Percentiles rank a stretch among this genome's conserved stretches.
phyloP scores from a whole-genome alignment of 495 filamentous ascomycete species.

The Talaromyces adpressus region DNA sequence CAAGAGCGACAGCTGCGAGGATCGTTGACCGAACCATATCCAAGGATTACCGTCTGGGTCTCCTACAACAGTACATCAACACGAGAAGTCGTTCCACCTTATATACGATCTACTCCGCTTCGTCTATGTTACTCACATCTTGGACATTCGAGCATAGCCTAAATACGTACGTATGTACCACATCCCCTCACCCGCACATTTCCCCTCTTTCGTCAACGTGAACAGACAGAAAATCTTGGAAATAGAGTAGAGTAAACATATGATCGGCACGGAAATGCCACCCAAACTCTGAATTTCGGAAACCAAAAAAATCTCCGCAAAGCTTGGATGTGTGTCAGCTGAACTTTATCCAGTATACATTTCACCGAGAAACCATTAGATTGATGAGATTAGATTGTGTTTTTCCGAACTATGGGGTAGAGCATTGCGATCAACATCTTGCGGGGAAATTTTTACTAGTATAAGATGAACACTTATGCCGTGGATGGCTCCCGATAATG shows the following conservation, averaged over 20 bases:
- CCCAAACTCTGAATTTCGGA: neutral
- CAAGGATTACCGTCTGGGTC: too few species aligned
- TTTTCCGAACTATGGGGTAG: neutral
- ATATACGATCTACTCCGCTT: neutral
- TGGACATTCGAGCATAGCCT: neutral
- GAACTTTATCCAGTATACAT: neutral
- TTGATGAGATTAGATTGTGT: neutral
- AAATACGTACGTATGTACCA: neutral
- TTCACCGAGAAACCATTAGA: neutral
- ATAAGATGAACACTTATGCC: too few species aligned
- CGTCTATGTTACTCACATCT: neutral
- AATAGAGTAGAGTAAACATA: neutral
- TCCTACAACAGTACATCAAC: neutral
- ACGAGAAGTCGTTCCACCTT: neutral
- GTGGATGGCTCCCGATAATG: neutral
- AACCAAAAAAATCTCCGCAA: neutral
- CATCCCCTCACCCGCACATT: neutral
- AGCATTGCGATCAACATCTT: neutral
- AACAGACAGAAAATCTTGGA: neutral
- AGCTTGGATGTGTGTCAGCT: neutral
- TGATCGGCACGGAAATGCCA: slow-evolving; percentile 1
- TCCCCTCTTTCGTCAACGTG: neutral
- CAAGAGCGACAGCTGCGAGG: neutral
- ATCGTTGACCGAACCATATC: neutral
- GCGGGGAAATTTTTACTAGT: neutral